phyloP scores from a whole-genome alignment of 768 basidiomycete genomes.

The Lactifluus hygrophoroides region DNA sequence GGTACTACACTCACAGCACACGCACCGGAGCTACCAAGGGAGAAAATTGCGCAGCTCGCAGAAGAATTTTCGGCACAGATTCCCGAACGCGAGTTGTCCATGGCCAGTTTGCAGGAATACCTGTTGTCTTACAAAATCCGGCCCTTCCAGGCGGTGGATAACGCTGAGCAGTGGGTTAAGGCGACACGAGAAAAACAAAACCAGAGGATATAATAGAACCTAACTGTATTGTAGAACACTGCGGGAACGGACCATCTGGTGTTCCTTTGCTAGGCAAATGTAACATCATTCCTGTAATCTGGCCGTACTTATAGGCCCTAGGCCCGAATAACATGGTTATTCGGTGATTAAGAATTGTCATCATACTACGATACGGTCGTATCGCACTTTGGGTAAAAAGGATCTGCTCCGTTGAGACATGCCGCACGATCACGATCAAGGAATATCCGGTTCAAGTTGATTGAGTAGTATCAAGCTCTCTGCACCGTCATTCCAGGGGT shows the following conservation, averaged over 20 bases:
- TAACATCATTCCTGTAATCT: not conserved
- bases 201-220: no score
- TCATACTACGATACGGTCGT: no score
- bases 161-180: slow-evolving; percentile 41
- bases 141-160: slow-evolving; percentile 46
- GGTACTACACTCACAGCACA: slow-evolving; percentile 5
- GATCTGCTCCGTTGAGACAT: no score
- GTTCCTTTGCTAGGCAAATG: not conserved
- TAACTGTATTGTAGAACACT: no score
- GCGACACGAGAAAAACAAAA: slow-evolving; percentile 31
- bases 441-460: not conserved
- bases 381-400: no score
- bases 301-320: not conserved
- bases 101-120: slow-evolving; percentile 46
- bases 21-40: slow-evolving; percentile 35
- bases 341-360: no score
- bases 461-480: no score
- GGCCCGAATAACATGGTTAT: no score
- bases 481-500: no score
- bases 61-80: slow-evolving; percentile 45
- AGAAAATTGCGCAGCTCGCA: slow-evolving; percentile 40
- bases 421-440: no score
- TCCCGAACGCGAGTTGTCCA: slow-evolving; percentile 36
- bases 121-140: slow-evolving; percentile 60
- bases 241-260: not conserved